Base-by-base conservation (phyloP, 129 eudicot species). In the Sambucus nigra region DNA sequence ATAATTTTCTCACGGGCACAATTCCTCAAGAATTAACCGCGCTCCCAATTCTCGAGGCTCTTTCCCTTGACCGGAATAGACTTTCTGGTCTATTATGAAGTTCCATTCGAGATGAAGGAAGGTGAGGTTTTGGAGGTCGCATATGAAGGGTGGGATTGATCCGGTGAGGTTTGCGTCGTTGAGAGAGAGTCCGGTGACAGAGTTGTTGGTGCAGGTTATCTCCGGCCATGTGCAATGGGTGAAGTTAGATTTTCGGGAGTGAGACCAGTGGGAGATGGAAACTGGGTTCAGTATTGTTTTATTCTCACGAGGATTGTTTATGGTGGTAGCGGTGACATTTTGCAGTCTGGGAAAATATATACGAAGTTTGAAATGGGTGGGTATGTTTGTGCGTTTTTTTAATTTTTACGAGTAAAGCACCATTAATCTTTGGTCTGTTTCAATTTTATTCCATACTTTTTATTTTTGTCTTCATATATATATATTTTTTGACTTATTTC, bases 11-110 rank as follows among this genome's bases (percentile, higher is more conserved):
- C 2, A 27, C 17, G 7, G 95, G 99, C 47, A 24, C 15, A 4
- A 76, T 91, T 67, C 99, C 99, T 38, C 71, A 54, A 71, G 83
- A 70, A 5, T 45, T 85, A 35, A 79, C 95, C 3, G 60, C 69
- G 31, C 87, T 85, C 51, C 48, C 84, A 4, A 26, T 24, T 22
- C 50, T 86, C 25, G n/a, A 10, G 0, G 47, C 53, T 11, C 52
- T 86, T 15, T 60, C 17, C 27, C 78, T 91, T 0, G 95, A 80
- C 32, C 79, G 78, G 14, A 91, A 91, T 65, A 77, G 41, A 29
- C 57, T 85, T 22, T 52, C 84, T 9, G 95, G 99, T 13, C 47
- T 47, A n/a, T 32, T 75, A 86, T 56, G 18, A 15, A 45, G 55
- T 86, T 86, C 41, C 13, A 41, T 0, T 19, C 24, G 7, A 86